These are phyloP conservation scores for Paraurostyla sp. DNA, from an alignment of 73 alveolate genomes.

Conservation along the genomic window DNA sequence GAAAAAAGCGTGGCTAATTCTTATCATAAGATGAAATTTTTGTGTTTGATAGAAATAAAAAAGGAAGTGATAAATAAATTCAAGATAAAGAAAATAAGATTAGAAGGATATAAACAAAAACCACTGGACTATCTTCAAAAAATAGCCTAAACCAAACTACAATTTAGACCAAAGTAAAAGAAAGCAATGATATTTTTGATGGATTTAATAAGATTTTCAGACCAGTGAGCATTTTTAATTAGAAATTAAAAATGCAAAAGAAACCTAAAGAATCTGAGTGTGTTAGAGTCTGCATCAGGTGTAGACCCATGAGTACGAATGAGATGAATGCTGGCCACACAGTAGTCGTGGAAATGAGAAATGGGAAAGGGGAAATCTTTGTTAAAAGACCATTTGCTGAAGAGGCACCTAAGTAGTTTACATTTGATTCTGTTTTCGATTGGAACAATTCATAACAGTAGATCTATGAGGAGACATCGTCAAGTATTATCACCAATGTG, in stretches of 20 bases:
- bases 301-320: conserved; percentile 93
- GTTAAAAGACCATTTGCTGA: conserved; percentile 85
- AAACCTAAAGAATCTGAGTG: conserved; percentile 75
- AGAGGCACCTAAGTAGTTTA: conserved; percentile 87
- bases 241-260: conserved; percentile 22
- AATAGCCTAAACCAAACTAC: too few species aligned
- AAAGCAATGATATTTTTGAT: too few species aligned
- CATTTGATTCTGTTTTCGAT: conserved; percentile 93
- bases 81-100: too few species aligned
- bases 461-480: conserved; percentile 91
- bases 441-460: conserved; percentile 83
- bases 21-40: too few species aligned
- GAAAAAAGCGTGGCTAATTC: too few species aligned
- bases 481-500: conserved; percentile 94
- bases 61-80: too few species aligned
- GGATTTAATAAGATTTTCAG: too few species aligned
- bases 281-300: conserved; percentile 95
- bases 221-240: too few species aligned
- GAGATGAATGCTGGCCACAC: conserved; percentile 89
- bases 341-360: conserved; percentile 87
- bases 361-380: conserved; percentile 89
- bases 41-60: too few species aligned
- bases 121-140: too few species aligned
- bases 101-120: too few species aligned
- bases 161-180: too few species aligned